Evolutionary conservation across 2,329 filamentous ascomycete genomes (phyloP), one percentile per base, ranked within the genome.

Genomic region (Pseudocercospora eumusae): DNA sequence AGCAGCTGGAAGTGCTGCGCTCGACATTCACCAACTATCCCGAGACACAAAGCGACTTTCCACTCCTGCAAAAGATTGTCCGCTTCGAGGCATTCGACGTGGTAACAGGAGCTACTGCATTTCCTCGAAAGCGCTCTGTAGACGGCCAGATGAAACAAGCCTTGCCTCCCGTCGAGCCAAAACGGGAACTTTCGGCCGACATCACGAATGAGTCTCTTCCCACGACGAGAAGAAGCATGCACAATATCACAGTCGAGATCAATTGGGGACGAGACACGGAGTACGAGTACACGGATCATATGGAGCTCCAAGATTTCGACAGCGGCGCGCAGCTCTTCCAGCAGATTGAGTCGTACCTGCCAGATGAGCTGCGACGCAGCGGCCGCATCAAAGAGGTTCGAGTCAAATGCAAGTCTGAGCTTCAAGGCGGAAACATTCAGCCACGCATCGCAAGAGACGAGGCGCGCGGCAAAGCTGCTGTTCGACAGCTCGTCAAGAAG

Each of bases 401-500:
- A 7, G 60, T 65, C 45, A 65, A 65, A 33, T 53, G 56, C 28
- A 57, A 55, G 21, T 58, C 57, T 2, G 63, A 57, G 28, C 47
- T 64, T n/a, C 33, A 54, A 2, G 59, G 59, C 20, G 47, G 56
- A 4, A 60, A 57, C 13, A 57, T 63, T 10, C 36, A 60, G 27
- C 63, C 60, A 6, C 56, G 63, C 3, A 65, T 65, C 25, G 63
- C 62, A 56, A 53, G 61, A 36, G 63, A 65, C 21, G 63, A 65
- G 40, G 42, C 21, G 7, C 56, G 60, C 20, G 63, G 63, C 10
- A 54, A 61, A 11, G 60, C 63, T 27, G 57, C 60, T 15, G 28
- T 65, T 6, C 54, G 58, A 49, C 57, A 65, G 36, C 42, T 65
- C 53, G 31, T 62, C 25, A 59, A 62, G 52, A 62, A 44, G 31